Base-by-base conservation (phyloP, 257 asterid species). In the Capsicum rhomboideum region DNA sequence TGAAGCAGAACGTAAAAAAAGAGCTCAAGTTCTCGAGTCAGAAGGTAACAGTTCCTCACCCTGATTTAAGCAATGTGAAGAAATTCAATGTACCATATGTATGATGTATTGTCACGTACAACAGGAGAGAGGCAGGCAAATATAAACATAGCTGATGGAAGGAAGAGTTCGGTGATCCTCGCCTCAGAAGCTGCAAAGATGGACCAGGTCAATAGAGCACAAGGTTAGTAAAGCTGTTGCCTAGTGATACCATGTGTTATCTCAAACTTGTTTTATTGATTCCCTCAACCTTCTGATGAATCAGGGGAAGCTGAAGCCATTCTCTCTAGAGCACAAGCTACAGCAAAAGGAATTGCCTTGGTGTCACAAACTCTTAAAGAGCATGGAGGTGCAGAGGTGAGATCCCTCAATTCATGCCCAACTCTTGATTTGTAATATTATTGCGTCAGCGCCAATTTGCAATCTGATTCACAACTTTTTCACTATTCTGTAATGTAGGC, bases 241-340 rank as follows among this genome's bases (percentile, higher is more conserved):
- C 49, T 8, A 31, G 75, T 67, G 61, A 55, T 18, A 55, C 61
- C 23, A 18, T 18, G 49, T 67, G 75, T 31, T 37, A 10, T 20
- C 31, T 72, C n/a, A 21, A 72, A 4, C 79, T 23, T 42, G 31
- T 72, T 42, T 71, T 42, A n/a, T 42, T 34, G 55, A 42, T 71
- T n/a, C 31, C 79, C 79, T 71, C 79, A 11, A 6, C 20, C 40
- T 34, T 72, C 37, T 8, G 34, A 44, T 42, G 13, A 75, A 86
- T 78, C 91, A 96, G 98, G 97, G 84, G 99, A 96, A 87, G 99
- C 99, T 80, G 93, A 93, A 90, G 98, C 99, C 64, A 94, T 94
- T 78, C 90, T 91, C 87, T 97, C 96, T 68, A 89, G 88, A 86
- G 93, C 98, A 83, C 88, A 91, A 83, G 98, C 99, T 50, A 94